These are phyloP conservation scores for Insectozyma bohioensis DNA, from an alignment of 1,139 yeast species.

Conservation along the genomic window DNA sequence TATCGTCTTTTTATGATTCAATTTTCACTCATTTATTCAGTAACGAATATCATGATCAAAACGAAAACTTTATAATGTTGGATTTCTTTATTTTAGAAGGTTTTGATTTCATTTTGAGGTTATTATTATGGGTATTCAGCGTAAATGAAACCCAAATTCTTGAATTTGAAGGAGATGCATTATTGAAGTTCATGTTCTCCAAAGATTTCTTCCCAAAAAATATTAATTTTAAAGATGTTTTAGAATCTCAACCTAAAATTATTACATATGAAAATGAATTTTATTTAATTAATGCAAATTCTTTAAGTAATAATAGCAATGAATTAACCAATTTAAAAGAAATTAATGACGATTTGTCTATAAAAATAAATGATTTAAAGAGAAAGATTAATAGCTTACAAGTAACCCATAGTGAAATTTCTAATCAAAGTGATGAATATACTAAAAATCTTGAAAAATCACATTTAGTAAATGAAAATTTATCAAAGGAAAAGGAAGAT, in stretches of 20 bases:
- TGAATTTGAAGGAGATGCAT: conserved; percentile 29
- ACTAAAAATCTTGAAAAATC: conserved; percentile 27
- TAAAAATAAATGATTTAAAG: conserved; percentile 28
- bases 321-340: conserved; percentile 43
- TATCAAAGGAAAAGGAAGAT: conserved; percentile 18
- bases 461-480: conserved; percentile 22
- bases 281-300: conserved; percentile 41
- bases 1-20: conserved; percentile 21
- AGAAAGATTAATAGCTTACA: conserved; percentile 32
- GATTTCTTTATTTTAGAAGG: conserved; percentile 46
- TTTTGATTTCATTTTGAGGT: conserved; percentile 33
- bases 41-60: conserved; percentile 7
- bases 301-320: conserved; percentile 37
- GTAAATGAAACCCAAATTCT: no score
- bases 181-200: conserved; percentile 25
- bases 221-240: conserved; percentile 16
- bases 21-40: conserved; percentile 5
- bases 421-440: conserved; percentile 35
- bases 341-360: conserved; percentile 33
- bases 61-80: conserved; percentile 20
- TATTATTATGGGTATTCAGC: conserved; percentile 27
- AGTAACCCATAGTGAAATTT: conserved; percentile 40
- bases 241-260: conserved; percentile 28
- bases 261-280: conserved; percentile 47
- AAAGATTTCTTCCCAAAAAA: conserved; percentile 22